A percentile compares a stretch with the other conserved stretches of the same genome.
Evolutionary conservation across 2,329 filamentous ascomycete genomes (phyloP).

Genomic region (Sclerotinia sclerotiorum): DNA sequence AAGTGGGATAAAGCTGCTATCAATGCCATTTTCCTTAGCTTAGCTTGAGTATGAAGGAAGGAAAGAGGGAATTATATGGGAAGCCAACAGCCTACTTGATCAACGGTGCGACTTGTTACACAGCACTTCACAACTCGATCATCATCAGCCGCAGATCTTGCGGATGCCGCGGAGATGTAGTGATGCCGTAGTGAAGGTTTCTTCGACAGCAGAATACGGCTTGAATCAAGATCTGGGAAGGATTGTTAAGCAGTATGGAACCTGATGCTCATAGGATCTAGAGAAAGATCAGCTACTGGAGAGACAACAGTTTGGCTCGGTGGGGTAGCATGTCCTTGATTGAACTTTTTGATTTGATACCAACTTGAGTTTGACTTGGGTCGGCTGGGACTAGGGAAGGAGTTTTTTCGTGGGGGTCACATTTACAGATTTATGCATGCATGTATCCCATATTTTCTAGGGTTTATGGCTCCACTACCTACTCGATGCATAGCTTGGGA

Average conservation of each 20-base stretch:
- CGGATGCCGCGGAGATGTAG: neutral
- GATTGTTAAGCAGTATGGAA: neutral
- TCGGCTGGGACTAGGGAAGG: neutral
- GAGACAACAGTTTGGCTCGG: neutral
- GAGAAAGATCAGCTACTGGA: neutral
- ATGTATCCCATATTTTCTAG: neutral
- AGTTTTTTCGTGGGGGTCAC: neutral
- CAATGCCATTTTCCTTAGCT: slow-evolving; percentile 55
- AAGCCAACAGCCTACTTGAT: neutral
- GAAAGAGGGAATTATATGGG: neutral
- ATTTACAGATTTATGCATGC: neutral
- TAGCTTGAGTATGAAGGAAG: neutral
- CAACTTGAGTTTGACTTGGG: slow-evolving; percentile 10
- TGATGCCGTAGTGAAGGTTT: neutral
- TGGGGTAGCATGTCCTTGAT: neutral
- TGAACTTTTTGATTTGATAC: slow-evolving; percentile 15
- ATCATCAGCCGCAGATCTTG: neutral
- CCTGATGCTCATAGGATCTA: neutral
- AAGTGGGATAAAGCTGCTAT: slow-evolving; percentile 92
- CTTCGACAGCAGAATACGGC: neutral
- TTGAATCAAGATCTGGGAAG: neutral
- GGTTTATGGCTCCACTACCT: neutral
- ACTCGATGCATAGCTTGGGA: neutral
- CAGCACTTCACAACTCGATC: neutral
- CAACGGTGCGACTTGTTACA: neutral